phyloP scores from a whole-genome alignment of 2,329 filamentous ascomycete species.

The Cordyceps pruinosa region DNA sequence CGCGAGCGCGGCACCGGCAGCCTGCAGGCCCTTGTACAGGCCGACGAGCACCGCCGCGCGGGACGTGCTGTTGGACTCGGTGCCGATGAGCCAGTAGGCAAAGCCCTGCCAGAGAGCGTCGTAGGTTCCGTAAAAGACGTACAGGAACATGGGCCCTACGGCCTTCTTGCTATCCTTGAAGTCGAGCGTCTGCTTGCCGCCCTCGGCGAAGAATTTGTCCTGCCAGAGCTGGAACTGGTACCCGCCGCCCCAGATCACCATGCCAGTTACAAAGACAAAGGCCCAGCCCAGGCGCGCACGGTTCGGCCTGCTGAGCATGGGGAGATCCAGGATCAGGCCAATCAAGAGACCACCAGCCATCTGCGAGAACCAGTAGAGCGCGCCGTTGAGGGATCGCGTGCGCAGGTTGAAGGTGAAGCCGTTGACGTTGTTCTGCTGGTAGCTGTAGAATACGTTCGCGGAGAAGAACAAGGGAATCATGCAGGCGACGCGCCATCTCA shows the following conservation, averaged over 20 bases:
- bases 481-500: constrained; percentile 38
- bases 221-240: constrained; percentile 58
- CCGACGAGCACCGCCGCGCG: constrained; percentile 38
- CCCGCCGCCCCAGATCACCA: constrained; percentile 54
- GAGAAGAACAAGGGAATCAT: constrained; percentile 49
- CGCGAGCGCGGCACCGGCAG: constrained; percentile 37
- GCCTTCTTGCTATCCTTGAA: constrained; percentile 42
- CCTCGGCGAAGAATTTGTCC: constrained; percentile 31
- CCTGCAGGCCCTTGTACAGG: constrained; percentile 40
- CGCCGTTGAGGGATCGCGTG: constrained; percentile 47
- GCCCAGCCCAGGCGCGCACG: constrained; percentile 41
- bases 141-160: constrained; percentile 59
- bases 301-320: constrained; percentile 33
- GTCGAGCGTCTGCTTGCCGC: constrained; percentile 39
- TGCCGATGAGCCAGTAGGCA: constrained; percentile 54
- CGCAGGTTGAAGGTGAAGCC: constrained; percentile 47
- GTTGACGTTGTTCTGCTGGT: constrained; percentile 51
- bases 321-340: constrained; percentile 38
- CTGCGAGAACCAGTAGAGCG: constrained; percentile 50
- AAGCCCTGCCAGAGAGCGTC: constrained; percentile 61
- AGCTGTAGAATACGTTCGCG: constrained; percentile 50
- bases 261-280: constrained; percentile 40
- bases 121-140: constrained; percentile 64
- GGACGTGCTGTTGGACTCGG: constrained; percentile 34
- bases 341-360: constrained; percentile 46